Evolutionary conservation across 2,329 filamentous ascomycete genomes (phyloP).

Genomic region (Huntiella decipiens): DNA sequence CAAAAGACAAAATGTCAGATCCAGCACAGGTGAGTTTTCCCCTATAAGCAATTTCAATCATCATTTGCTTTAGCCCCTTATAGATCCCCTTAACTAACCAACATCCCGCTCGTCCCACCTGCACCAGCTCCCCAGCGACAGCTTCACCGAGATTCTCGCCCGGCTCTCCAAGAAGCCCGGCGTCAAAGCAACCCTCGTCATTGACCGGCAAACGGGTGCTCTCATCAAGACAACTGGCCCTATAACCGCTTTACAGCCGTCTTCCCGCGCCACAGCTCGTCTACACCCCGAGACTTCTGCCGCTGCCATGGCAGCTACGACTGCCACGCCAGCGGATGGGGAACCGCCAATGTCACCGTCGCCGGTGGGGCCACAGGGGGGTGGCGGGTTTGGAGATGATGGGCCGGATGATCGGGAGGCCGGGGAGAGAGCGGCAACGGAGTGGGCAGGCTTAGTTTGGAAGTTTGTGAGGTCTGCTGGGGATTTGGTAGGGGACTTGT

Average conservation of each 20-base stretch:
- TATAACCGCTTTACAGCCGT: constrained; percentile 33
- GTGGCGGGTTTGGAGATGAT: background rate
- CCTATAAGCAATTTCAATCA: background rate
- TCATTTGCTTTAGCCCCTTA: background rate
- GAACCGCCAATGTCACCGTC: constrained; percentile 4
- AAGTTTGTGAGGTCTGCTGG: constrained; percentile 52
- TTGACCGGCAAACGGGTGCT: constrained; percentile 52
- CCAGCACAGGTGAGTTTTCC: constrained; percentile 5
- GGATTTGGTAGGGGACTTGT: constrained; percentile 50
- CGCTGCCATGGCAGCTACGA: constrained; percentile 16
- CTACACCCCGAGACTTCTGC: constrained; percentile 6
- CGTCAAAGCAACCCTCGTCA: constrained; percentile 57
- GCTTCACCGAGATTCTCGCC: constrained; percentile 44
- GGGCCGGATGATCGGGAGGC: constrained; percentile 23
- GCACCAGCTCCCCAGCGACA: constrained; percentile 28
- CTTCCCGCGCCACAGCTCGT: constrained; percentile 14
- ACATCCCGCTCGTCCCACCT: background rate
- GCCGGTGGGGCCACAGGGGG: constrained; percentile 16
- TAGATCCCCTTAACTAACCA: background rate
- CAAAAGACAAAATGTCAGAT: constrained; percentile 7
- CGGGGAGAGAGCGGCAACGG: constrained; percentile 43
- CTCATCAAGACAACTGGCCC: constrained; percentile 61
- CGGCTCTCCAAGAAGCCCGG: constrained; percentile 60
- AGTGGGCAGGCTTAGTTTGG: constrained; percentile 61
- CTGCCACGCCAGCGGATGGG: constrained; percentile 17